phyloP scores from a whole-genome alignment of 2,329 filamentous ascomycete species.

The Aaosphaeria arxii region DNA sequence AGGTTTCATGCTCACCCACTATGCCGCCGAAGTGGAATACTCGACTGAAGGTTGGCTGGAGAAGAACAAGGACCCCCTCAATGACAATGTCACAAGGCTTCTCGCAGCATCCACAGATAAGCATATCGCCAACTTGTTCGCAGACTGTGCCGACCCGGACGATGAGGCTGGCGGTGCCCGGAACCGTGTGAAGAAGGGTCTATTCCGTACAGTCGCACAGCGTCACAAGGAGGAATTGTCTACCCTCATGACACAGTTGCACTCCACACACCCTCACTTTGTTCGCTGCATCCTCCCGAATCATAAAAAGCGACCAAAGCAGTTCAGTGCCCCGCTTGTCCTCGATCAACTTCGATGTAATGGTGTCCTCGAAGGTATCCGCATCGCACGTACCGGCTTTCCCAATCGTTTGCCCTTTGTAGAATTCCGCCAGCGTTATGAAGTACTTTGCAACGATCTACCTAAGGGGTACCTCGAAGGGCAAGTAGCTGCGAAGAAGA shows the following conservation, averaged over 20 bases:
- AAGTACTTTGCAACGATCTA: conserved; percentile 83
- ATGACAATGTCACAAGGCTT: conserved; percentile 92
- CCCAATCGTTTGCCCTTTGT: conserved; percentile 89
- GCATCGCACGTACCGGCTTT: conserved; percentile 94
- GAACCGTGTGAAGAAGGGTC: conserved; percentile 90
- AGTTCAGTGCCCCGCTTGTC: conserved; percentile 87
- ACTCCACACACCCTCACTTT: conserved; percentile 97
- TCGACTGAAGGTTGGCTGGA: conserved; percentile 93
- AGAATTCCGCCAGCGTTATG: conserved; percentile 93
- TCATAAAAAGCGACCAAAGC: conserved; percentile 94
- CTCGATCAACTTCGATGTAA: conserved; percentile 97
- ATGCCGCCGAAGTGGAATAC: conserved; percentile 97
- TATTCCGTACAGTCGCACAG: conserved; percentile 95
- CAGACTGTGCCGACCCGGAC: conserved; percentile 79
- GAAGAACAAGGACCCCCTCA: conserved; percentile 98
- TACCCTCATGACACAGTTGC: conserved; percentile 89
- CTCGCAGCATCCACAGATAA: conserved; percentile 77
- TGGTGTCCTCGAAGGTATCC: conserved; percentile 97
- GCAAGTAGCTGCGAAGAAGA: conserved; percentile 77
- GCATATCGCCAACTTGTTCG: conserved; percentile 81
- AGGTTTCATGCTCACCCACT: conserved; percentile 94
- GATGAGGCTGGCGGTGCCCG: conserved; percentile 66
- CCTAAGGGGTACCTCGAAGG: conserved; percentile 90
- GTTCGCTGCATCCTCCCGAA: conserved; percentile 97
- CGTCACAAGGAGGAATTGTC: conserved; percentile 97